Evolutionary conservation across 148 eudicot species (phyloP).

Genomic region (Nepenthes mirabilis): DNA sequence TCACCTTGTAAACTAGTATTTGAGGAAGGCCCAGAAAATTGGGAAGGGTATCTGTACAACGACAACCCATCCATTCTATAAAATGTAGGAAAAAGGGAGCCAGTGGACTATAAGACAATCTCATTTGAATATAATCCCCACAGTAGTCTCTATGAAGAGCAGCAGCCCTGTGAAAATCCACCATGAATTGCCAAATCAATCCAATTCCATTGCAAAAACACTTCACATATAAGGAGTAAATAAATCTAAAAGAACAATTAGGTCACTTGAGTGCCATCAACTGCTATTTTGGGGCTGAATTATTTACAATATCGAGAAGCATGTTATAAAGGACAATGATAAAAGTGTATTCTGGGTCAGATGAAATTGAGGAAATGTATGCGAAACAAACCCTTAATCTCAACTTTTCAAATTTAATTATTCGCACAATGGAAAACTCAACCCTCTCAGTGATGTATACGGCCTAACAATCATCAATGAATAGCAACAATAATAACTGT

Average conservation of each 20-base stretch:
- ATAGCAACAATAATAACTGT: no score
- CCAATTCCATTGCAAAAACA: neutral
- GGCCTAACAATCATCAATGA: neutral
- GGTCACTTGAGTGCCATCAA: no score
- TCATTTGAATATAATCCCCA: constrained; percentile 73
- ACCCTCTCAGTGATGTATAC: neutral
- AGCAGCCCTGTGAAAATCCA: constrained; percentile 42
- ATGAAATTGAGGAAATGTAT: neutral
- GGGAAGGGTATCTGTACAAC: constrained; percentile 55
- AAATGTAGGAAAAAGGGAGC: constrained; percentile 63
- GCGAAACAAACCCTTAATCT: no score
- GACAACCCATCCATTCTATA: constrained; percentile 82
- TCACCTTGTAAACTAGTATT: constrained; percentile 56
- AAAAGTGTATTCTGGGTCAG: no score
- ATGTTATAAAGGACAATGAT: no score
- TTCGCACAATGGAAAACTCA: no score
- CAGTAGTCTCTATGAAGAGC: constrained; percentile 51
- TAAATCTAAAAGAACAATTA: no score
- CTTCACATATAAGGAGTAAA: no score
- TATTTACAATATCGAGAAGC: no score
- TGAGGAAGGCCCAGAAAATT: constrained; percentile 66
- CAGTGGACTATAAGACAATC: constrained; percentile 59
- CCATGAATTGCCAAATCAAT: neutral
- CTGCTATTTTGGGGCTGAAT: no score
- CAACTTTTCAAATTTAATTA: neutral